Evolutionary conservation across 805 yeast species (phyloP).

Genomic region (Pichia phayaonensis): DNA sequence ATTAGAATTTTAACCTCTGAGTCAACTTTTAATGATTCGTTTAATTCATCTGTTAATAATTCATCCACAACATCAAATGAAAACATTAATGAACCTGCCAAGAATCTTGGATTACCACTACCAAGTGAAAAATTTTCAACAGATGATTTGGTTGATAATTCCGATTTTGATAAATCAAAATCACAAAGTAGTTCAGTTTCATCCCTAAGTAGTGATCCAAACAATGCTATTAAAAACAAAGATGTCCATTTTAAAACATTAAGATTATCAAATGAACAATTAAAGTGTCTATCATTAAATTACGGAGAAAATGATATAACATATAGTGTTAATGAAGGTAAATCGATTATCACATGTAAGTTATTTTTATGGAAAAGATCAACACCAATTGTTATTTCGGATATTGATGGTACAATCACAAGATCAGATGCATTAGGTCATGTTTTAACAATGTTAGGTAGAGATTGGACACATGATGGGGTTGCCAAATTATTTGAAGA

Average conservation of each 20-base stretch:
- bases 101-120: neutral
- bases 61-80: neutral
- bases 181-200: neutral
- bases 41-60: neutral
- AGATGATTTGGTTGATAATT: neutral
- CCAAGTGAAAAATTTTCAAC: neutral
- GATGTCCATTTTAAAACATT: constrained; percentile 69
- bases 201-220: constrained; percentile 10
- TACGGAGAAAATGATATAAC: constrained; percentile 73
- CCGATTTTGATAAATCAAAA: neutral
- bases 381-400: constrained; percentile 90
- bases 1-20: constrained; percentile 38
- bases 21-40: neutral
- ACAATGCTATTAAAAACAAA: constrained; percentile 14
- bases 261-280: constrained; percentile 84
- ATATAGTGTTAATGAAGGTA: constrained; percentile 78
- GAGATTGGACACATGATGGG: constrained; percentile 97
- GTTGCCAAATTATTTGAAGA: constrained; percentile 91
- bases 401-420: constrained; percentile 96
- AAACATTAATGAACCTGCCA: constrained; percentile 14
- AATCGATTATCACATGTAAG: constrained; percentile 64
- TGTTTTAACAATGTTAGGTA: constrained; percentile 84
- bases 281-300: constrained; percentile 61
- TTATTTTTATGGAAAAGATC: constrained; percentile 77
- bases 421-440: constrained; percentile 97